These are phyloP conservation scores for Paragyromitra xinjiangensis DNA, from an alignment of 495 filamentous ascomycete genomes.

Conservation along the genomic window DNA sequence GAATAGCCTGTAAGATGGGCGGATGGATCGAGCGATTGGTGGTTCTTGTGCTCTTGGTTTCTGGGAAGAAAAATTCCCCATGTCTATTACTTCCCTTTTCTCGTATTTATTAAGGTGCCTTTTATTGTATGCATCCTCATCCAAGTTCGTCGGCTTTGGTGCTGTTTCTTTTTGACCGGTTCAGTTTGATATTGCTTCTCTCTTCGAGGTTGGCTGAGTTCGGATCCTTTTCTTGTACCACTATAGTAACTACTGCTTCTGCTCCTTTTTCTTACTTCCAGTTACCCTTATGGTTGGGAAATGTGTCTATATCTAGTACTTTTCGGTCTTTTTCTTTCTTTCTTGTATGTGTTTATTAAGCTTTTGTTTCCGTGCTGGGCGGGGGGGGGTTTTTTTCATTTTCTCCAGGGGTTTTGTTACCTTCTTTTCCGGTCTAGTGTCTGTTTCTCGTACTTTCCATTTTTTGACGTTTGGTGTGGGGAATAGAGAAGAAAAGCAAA, in stretches of 20 bases:
- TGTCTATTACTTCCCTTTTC: neutral
- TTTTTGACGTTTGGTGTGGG: neutral
- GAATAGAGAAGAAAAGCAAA: neutral
- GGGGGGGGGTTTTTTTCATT: neutral
- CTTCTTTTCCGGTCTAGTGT: neutral
- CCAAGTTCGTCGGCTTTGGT: neutral
- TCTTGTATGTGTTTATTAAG: neutral
- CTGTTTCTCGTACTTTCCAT: neutral
- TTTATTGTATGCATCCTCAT: neutral
- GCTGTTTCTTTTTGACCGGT: neutral
- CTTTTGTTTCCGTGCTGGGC: neutral
- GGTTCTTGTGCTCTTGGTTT: neutral
- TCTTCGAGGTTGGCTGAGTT: neutral
- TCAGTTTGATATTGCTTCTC: neutral
- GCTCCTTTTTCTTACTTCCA: neutral
- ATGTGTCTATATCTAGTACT: neutral
- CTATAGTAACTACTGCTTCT: conserved; percentile 16
- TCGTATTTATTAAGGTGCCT: neutral
- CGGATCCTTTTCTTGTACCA: conserved; percentile 13
- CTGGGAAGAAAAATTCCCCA: neutral
- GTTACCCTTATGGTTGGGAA: neutral
- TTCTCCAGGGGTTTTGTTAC: neutral
- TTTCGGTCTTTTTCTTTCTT: neutral
- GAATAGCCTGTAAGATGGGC: conserved; percentile 12
- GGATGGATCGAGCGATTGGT: conserved; percentile 5